Base-by-base conservation (phyloP, 208 protist genomes). In the Acanthamoeba triangularis region DNA sequence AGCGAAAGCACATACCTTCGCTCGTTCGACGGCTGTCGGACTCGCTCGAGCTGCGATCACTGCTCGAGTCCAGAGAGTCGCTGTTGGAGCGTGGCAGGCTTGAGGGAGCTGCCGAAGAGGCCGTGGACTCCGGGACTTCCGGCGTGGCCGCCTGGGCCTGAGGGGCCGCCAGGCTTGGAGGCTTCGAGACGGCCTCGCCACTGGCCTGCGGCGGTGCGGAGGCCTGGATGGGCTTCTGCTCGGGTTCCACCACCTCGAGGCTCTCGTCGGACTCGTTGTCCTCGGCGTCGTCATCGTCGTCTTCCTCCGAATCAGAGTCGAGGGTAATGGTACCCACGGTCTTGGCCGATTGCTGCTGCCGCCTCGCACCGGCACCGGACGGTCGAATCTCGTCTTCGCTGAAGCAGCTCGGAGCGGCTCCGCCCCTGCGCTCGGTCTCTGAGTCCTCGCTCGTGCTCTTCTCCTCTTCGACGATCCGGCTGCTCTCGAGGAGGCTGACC, bases 391-490 rank as follows among this genome's bases (percentile, higher is more conserved):
- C 80, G 25, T 88, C 80, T 11, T 63, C 80, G 72, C 72, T 80
- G 37, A 63, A n/a, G 80, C 44, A 28, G 80, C 6, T 88, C 14
- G 47, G 6, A 3, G 41, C 7, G 47, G 30, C 11, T 33, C n/a
- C 30, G 74, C 80, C 8, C 23, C 69, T 78, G 49, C 8, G 20
- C 80, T 88, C 80, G 10, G 47, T 23, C 80, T 88, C 80, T 6
- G 80, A 88, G 47, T 88, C 80, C 14, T 80, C 72, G 72, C 35
- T 49, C 37, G 49, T 16, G 47, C n/a, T 56, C 80, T 63, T 88
- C 80, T 88, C 80, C 80, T 88, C 80, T n/a, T 88, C 80, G 28
- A 88, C 80, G 18, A 88, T 54, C 7, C 49, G 41, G 80, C 80
- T 88, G 49, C 47, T 54, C 30, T 63, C 80, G 28, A 88, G 49